Conservation (phyloP, 2,329 filamentous ascomycete species). For the Calonectria multiphialidica region DNA sequence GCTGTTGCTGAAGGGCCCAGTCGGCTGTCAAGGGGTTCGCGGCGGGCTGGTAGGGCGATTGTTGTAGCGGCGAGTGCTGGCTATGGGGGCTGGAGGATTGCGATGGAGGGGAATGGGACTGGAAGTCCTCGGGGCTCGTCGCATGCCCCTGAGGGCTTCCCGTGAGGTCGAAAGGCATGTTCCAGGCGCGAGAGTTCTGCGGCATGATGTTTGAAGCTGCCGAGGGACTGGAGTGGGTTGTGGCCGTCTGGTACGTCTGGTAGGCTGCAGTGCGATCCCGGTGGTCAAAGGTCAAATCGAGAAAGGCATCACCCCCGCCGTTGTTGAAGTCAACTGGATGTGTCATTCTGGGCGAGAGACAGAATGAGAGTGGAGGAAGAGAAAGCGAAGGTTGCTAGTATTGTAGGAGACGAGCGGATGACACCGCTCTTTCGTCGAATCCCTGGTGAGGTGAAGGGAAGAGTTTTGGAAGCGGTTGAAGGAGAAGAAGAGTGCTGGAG, state of each 20-base stretch:
- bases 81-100: constrained; percentile 65
- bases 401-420: constrained; percentile 52
- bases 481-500: constrained; percentile 43
- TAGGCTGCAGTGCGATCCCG: constrained; percentile 60
- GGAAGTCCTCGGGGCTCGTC: constrained; percentile 63
- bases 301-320: constrained; percentile 68
- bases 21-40: constrained; percentile 66
- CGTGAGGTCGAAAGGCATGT: constrained; percentile 66
- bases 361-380: constrained; percentile 48
- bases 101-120: constrained; percentile 62
- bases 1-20: constrained; percentile 71
- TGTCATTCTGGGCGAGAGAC: constrained; percentile 60
- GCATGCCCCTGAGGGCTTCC: constrained; percentile 58
- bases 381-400: constrained; percentile 47
- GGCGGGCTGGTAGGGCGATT: constrained; percentile 66
- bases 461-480: constrained; percentile 45
- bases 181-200: constrained; percentile 57
- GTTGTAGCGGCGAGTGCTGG: constrained; percentile 62
- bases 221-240: constrained; percentile 48
- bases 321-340: constrained; percentile 67
- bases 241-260: constrained; percentile 43
- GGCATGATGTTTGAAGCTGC: constrained; percentile 50
- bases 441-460: constrained; percentile 45
- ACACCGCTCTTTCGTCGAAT: constrained; percentile 59
- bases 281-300: constrained; percentile 72